Conservation (phyloP, 345 rosid species). For the Aethionema arabicum region DNA sequence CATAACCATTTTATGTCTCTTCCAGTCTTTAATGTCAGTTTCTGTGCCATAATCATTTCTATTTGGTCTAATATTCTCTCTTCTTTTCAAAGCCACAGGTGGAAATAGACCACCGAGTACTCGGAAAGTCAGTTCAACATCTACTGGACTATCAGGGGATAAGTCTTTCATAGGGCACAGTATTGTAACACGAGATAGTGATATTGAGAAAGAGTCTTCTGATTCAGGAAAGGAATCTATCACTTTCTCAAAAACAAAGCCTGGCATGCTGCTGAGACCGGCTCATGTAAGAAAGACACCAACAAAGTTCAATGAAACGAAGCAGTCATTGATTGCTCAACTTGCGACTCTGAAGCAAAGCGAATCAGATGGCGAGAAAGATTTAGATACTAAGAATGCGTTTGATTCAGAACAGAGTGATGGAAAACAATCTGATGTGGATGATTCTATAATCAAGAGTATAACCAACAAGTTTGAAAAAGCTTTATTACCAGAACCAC, state of each 20-base stretch:
- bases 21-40: constrained; percentile 12
- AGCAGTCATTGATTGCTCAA: constrained; percentile 46
- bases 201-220: constrained; percentile 47
- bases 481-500: constrained; percentile 44
- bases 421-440: constrained; percentile 43
- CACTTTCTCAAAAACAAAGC: constrained; percentile 81
- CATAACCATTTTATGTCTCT: neutral
- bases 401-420: constrained; percentile 39
- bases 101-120: constrained; percentile 57
- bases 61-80: constrained; percentile 33
- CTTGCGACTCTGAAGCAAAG: constrained; percentile 38
- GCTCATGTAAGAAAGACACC: constrained; percentile 65
- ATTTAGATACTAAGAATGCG: constrained; percentile 33
- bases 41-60: constrained; percentile 14
- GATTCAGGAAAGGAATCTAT: constrained; percentile 60
- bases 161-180: constrained; percentile 45
- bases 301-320: constrained; percentile 52
- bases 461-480: constrained; percentile 50
- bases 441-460: constrained; percentile 43
- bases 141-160: constrained; percentile 47
- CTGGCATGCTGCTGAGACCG: constrained; percentile 93
- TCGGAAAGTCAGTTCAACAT: constrained; percentile 53
- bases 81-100: constrained; percentile 55
- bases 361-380: constrained; percentile 35
- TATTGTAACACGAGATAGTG: constrained; percentile 42